Conservation (phyloP, 2,329 filamentous ascomycete species). For the Trichoderma sp. region DNA sequence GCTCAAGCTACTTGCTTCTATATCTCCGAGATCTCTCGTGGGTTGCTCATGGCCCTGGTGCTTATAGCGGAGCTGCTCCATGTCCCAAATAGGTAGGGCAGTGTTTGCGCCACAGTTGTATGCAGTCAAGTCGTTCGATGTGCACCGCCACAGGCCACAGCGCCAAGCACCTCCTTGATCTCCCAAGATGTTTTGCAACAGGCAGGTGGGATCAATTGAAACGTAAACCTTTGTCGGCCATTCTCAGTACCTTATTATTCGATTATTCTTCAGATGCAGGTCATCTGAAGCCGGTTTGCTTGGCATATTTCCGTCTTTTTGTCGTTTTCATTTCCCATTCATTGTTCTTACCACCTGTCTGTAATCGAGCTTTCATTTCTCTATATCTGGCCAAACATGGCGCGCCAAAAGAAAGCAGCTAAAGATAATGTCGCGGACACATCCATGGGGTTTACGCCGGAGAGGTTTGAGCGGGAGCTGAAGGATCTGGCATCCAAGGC, state of each 20-base stretch:
- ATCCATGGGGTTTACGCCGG: conserved; percentile 43
- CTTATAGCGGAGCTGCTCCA: neutral
- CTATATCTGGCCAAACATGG: neutral
- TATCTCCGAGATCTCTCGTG: neutral
- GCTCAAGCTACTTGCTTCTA: neutral
- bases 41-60: neutral
- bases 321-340: neutral
- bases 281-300: conserved; percentile 28
- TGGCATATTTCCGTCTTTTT: neutral
- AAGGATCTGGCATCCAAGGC: conserved; percentile 48
- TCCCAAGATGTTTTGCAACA: neutral
- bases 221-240: conserved; percentile 19
- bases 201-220: conserved; percentile 14
- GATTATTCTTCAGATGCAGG: conserved; percentile 31
- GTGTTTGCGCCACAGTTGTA: neutral
- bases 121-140: neutral
- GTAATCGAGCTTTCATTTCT: neutral
- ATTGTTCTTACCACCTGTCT: neutral
- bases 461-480: conserved; percentile 54
- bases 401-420: neutral
- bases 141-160: conserved; percentile 17
- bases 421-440: conserved; percentile 10
- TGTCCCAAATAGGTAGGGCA: neutral
- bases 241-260: conserved; percentile 20
- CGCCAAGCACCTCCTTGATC: conserved; percentile 5